Evolutionary conservation across 371 early-diverging fungal genomes (phyloP), one percentile per base, ranked within the genome.

Genomic region (Rhizomucor miehei): DNA sequence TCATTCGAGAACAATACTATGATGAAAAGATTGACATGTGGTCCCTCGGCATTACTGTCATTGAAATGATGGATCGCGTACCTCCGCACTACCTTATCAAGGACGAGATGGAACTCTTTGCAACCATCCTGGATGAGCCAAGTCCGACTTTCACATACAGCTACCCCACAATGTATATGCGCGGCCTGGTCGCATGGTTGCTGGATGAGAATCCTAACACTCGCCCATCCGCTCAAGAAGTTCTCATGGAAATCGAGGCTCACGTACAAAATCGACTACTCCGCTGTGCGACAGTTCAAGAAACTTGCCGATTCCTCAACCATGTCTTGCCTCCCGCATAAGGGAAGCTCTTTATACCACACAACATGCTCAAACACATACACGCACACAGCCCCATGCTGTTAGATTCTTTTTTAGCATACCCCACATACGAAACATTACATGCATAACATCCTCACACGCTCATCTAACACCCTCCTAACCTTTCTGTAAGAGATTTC

Each of bases 21-120:
- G 80, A 84, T 50, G 85, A 84, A 40, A 84, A 84, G 17, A 96
- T 99, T 20, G 99, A 99, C 67, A 67, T 97, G 59, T 99, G 99
- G 99, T 89, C 94, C n/a, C 70, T 99, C 34, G 99, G 99, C 12
- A 90, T 99, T 19, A 69, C 69, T 36, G 54, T 69, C 51, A 62
- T 69, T 40, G 69, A 69, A 57, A 77, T 77, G 78, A 77, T 77
- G 78, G 78, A 77, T 35, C 67, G 78, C 48, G 78, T 77, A 5
- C 78, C 78, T 13, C 78, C 78, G 17, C 78, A 77, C 41, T 77
- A 77, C 50, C 60, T 72, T 20, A 61, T 77, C 44, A 74, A 74
- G 54, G 73, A 77, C 48, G 78, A 77, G 54, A 58, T 60, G 1
- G 78, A 77, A 44, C 49, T 77, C 35, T 77, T 77, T 64, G 63